These are phyloP conservation scores for Starmera pachycereana DNA, from an alignment of 805 yeast species.

Conservation along the genomic window DNA sequence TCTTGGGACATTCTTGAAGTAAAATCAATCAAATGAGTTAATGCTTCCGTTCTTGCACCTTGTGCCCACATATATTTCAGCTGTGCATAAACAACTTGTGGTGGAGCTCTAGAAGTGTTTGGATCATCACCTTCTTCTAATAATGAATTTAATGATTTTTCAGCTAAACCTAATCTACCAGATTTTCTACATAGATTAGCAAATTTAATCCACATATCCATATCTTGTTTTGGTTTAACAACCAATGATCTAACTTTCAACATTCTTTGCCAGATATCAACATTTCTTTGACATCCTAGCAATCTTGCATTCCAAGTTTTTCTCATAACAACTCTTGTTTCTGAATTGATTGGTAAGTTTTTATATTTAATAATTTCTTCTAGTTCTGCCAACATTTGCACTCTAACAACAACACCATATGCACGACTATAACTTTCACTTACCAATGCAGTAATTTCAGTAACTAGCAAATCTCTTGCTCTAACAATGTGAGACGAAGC, in stretches of 20 bases:
- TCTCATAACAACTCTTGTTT: constrained; percentile 66
- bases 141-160: constrained; percentile 74
- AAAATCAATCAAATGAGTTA: constrained; percentile 77
- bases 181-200: constrained; percentile 94
- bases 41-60: constrained; percentile 80
- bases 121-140: constrained; percentile 58
- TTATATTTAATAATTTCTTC: constrained; percentile 93
- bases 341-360: constrained; percentile 73
- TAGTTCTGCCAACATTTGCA: constrained; percentile 93
- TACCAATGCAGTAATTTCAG: constrained; percentile 89
- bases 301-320: constrained; percentile 91
- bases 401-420: constrained; percentile 90
- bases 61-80: constrained; percentile 95
- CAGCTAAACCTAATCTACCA: constrained; percentile 86
- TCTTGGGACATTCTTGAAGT: constrained; percentile 87
- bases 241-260: constrained; percentile 88
- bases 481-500: constrained; percentile 69
- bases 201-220: constrained; percentile 97
- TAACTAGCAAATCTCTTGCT: constrained; percentile 83
- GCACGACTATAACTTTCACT: constrained; percentile 96
- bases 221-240: constrained; percentile 88
- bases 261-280: constrained; percentile 98
- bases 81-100: constrained; percentile 95
- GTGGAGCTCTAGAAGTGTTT: constrained; percentile 74
- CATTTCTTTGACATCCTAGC: constrained; percentile 91